Percentiles rank a stretch among this genome's conserved stretches.
Conservation (phyloP, 2,329 filamentous ascomycete genomes). For the Sporothrix pseudoabietina region DNA sequence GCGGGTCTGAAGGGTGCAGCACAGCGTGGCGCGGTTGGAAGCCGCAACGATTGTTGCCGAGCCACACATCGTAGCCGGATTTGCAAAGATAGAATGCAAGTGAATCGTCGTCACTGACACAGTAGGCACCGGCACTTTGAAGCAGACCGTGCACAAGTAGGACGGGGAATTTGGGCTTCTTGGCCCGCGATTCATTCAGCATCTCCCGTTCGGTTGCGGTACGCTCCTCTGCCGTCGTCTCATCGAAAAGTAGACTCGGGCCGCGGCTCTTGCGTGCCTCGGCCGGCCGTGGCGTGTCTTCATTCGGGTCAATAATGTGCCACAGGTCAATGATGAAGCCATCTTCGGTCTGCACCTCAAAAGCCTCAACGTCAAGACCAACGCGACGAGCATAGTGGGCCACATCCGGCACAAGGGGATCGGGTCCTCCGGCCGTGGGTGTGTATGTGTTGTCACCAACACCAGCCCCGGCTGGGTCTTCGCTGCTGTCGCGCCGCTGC, state of each 20-base stretch:
- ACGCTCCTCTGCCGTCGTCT: conserved; percentile 37
- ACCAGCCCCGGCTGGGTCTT: conserved; percentile 39
- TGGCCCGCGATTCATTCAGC: conserved; percentile 5
- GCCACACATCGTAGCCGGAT: conserved; percentile 90
- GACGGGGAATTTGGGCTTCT: conserved; percentile 70
- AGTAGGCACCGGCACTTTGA: conserved; percentile 86
- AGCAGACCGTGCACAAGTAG: conserved; percentile 85
- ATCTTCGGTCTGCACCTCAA: conserved; percentile 88
- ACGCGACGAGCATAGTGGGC: conserved; percentile 85
- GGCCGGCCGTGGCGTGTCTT: conserved; percentile 59
- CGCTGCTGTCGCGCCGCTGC: conserved; percentile 47
- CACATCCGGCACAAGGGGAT: conserved; percentile 76
- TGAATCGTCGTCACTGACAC: conserved; percentile 84
- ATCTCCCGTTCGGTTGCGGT: conserved; percentile 27
- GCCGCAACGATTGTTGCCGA: conserved; percentile 91
- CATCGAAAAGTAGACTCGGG: conserved; percentile 63
- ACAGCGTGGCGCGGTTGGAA: conserved; percentile 75
- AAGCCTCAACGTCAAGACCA: conserved; percentile 80
- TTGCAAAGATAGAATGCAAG: conserved; percentile 92
- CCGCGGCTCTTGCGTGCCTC: conserved; percentile 57
- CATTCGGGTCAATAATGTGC: conserved; percentile 84
- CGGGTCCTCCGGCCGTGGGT: conserved; percentile 77
- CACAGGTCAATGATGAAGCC: conserved; percentile 87
- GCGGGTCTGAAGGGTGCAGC: conserved; percentile 72
- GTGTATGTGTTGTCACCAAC: conserved; percentile 54